Percentiles rank a stretch among this genome's conserved stretches.
phyloP scores from a whole-genome alignment of 169 alveolate genomes.

The Plasmodium gonderi region DNA sequence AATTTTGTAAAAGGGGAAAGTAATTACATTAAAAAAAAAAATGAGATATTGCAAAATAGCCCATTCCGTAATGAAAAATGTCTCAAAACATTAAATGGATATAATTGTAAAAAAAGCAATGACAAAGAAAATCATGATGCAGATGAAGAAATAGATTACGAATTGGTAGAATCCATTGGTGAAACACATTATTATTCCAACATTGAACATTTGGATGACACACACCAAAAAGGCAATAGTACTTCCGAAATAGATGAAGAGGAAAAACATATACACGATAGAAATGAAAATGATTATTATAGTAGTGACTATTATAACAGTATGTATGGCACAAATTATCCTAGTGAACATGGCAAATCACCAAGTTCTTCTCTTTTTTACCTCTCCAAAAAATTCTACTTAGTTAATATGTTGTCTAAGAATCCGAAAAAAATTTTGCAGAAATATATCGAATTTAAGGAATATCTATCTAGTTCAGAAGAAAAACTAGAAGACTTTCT shows the following conservation, averaged over 20 bases:
- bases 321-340: neutral
- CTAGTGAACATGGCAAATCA: neutral
- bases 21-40: conserved; percentile 34
- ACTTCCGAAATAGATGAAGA: neutral
- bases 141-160: conserved; percentile 62
- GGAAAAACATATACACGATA: neutral
- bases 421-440: conserved; percentile 34
- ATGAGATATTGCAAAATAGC: conserved; percentile 36
- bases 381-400: conserved; percentile 8
- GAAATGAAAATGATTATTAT: neutral
- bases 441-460: conserved; percentile 48
- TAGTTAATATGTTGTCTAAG: conserved; percentile 27
- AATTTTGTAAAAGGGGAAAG: conserved; percentile 24
- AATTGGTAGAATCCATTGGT: conserved; percentile 1
- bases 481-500: conserved; percentile 9
- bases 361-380: neutral
- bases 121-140: neutral
- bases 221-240: neutral
- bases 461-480: conserved; percentile 9
- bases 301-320: neutral
- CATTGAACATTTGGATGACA: neutral
- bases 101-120: neutral
- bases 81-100: conserved; percentile 23
- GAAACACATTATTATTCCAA: neutral
- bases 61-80: conserved; percentile 37